A percentile compares a stretch with the other conserved stretches of the same genome.
These are phyloP conservation scores for Cytospora piceicola DNA, from an alignment of 2,329 filamentous ascomycete genomes.

Conservation along the genomic window DNA sequence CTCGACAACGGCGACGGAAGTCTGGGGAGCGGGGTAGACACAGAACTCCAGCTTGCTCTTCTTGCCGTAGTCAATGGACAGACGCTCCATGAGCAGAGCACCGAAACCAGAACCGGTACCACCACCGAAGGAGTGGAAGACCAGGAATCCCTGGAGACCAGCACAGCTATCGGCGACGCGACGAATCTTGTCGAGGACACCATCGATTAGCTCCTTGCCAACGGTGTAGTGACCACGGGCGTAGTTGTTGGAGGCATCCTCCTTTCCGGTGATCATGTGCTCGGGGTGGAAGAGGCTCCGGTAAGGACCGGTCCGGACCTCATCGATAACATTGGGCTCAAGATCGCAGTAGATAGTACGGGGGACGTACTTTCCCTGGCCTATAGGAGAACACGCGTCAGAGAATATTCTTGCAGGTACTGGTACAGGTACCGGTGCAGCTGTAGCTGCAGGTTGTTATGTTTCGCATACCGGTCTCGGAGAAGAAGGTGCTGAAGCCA, in stretches of 20 bases:
- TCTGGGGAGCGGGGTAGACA: constrained; percentile 97
- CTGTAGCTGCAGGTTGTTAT: constrained; percentile 22
- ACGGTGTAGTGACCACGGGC: constrained; percentile 99
- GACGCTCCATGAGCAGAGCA: constrained; percentile 96
- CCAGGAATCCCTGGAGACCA: constrained; percentile 97
- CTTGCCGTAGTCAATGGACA: constrained; percentile 99
- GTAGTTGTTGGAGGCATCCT: constrained; percentile 99
- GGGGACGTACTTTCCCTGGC: constrained; percentile 98
- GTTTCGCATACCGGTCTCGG: constrained; percentile 81
- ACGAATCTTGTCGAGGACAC: constrained; percentile 96
- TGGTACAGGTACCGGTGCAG: neutral
- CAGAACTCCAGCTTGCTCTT: constrained; percentile 99
- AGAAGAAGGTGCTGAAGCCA: constrained; percentile 99
- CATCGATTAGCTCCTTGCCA: constrained; percentile 98
- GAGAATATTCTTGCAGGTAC: neutral
- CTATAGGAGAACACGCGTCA: constrained; percentile 49
- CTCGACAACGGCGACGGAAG: constrained; percentile 96
- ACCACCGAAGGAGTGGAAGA: constrained; percentile 99
- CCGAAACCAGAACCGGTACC: constrained; percentile 99
- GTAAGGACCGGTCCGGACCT: constrained; percentile 97
- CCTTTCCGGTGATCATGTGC: constrained; percentile 99
- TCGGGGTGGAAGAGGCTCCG: constrained; percentile 97
- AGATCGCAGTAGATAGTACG: constrained; percentile 99
- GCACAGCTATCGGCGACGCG: constrained; percentile 97
- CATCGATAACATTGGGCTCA: constrained; percentile 98